Evolutionary conservation across 768 basidiomycete genomes (phyloP), one percentile per base, ranked within the genome.

Genomic region (Sutorius australiensis): DNA sequence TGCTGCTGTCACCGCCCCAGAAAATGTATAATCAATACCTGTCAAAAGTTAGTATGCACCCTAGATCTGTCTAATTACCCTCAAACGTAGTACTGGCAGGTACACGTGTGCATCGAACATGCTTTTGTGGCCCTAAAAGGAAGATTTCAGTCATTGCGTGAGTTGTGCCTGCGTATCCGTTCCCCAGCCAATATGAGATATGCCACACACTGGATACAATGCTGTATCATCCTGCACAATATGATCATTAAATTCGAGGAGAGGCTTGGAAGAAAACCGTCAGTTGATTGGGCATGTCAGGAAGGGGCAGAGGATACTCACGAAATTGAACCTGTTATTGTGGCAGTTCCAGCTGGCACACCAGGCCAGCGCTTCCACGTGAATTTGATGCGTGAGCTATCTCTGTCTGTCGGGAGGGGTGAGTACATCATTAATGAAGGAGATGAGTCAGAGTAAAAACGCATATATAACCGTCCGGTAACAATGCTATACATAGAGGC

Each of bases 191-290:
- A 60, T 2, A 4, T 24, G 3, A 32, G 6, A 1, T 39, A 27
- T 34, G 24, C 24, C 0, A 8, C 53, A 1, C 33, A 55, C 33
- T 59, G 54, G 54, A 16, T 55, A 0, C 38, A 52, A 6, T 59
- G 51, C 38, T 59, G 45, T n/a, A 32, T 61, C 0, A 56, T 56
- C 1, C 19, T 59, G 0, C 48, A 61, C 3, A 61, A 61, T 3
- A 61, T 59, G 54, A 27, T 61, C 0, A 41, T 59, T 5, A 0
- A 10, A 0, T 59, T 60, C 17, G 32, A 60, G 21, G 54, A 60
- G n/a, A 6, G 1, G 21, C 2, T 48, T 1, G 51, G 47, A 0
- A 21, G 1, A 13, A 2, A 31, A 9, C 39, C 24, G 3, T 21
- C 42, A 12, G 28, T 10, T 1, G 4, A n/a, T 0, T 47, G 54